A percentile compares a stretch with the other conserved stretches of the same genome.
phyloP scores from a whole-genome alignment of 2,329 filamentous ascomycete genomes.

The Nemania diffusa region DNA sequence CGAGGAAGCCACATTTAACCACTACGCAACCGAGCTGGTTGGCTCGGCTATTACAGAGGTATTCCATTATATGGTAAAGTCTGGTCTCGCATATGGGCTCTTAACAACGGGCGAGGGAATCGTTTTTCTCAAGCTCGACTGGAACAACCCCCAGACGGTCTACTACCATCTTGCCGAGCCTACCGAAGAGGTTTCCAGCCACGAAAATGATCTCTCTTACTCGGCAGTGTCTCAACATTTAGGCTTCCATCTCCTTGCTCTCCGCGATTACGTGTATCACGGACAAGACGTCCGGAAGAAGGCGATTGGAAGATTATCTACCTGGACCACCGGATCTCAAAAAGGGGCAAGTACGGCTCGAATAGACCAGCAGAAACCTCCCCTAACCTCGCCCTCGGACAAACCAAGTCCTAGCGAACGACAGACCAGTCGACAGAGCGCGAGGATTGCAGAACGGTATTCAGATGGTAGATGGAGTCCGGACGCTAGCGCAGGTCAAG shows the following conservation, averaged over 20 bases:
- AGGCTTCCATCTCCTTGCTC: conserved; percentile 47
- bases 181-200: conserved; percentile 39
- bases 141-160: conserved; percentile 42
- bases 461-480: background rate
- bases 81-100: conserved; percentile 56
- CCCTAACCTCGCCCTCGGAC: conserved; percentile 37
- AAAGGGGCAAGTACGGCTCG: conserved; percentile 48
- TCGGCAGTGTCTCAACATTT: conserved; percentile 49
- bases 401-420: conserved; percentile 15
- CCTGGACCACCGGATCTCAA: conserved; percentile 39
- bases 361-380: conserved; percentile 52
- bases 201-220: conserved; percentile 37
- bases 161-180: conserved; percentile 50
- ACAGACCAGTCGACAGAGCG: conserved; percentile 14
- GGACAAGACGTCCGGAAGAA: conserved; percentile 17
- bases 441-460: conserved; percentile 21
- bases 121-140: conserved; percentile 55
- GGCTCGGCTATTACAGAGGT: conserved; percentile 58
- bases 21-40: conserved; percentile 21
- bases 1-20: conserved; percentile 11
- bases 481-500: conserved; percentile 10
- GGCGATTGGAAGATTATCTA: conserved; percentile 34
- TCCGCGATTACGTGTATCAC: conserved; percentile 32
- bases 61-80: conserved; percentile 62
- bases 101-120: conserved; percentile 56